phyloP scores from a whole-genome alignment of 371 early-diverging fungal species.

The Haplosporangium sp. region DNA sequence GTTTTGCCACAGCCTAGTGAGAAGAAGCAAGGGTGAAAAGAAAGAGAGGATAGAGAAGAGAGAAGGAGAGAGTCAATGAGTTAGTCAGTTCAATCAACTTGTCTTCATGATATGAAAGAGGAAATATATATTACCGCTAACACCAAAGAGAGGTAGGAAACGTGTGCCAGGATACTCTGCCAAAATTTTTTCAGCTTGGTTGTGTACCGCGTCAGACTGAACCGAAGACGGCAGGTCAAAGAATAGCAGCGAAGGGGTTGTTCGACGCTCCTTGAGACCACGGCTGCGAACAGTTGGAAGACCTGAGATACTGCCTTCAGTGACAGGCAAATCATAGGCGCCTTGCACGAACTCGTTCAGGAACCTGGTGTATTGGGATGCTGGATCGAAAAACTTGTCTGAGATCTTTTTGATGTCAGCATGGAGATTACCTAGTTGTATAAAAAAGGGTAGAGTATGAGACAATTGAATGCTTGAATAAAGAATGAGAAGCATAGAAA shows the following conservation, averaged over 20 bases:
- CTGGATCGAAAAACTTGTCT: slow-evolving; percentile 6
- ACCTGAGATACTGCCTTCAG: slow-evolving; percentile 13
- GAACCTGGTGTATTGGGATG: neutral
- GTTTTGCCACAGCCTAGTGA: slow-evolving; percentile 20
- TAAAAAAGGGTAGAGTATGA: too few relatives aligned
- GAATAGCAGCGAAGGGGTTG: slow-evolving; percentile 13
- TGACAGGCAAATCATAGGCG: slow-evolving; percentile 3
- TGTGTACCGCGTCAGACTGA: too few relatives aligned
- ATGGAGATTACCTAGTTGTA: neutral
- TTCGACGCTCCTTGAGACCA: slow-evolving; percentile 4
- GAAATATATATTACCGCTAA: neutral
- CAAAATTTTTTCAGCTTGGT: slow-evolving; percentile 11
- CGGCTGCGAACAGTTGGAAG: slow-evolving; percentile 8
- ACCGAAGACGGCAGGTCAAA: too few relatives aligned
- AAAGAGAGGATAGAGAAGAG: neutral
- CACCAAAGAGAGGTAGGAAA: slow-evolving; percentile 13
- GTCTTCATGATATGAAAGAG: neutral
- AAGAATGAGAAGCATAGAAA: neutral
- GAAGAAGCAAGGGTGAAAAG: neutral
- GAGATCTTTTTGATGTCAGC: slow-evolving; percentile 3
- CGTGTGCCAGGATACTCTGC: slow-evolving; percentile 5
- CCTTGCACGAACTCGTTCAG: slow-evolving; percentile 16
- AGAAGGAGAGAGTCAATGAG: neutral
- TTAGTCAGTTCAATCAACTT: neutral
- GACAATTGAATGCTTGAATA: too few relatives aligned